These are phyloP conservation scores for Solanum raphanifolium DNA, from an alignment of 257 asterid genomes.

Conservation along the genomic window DNA sequence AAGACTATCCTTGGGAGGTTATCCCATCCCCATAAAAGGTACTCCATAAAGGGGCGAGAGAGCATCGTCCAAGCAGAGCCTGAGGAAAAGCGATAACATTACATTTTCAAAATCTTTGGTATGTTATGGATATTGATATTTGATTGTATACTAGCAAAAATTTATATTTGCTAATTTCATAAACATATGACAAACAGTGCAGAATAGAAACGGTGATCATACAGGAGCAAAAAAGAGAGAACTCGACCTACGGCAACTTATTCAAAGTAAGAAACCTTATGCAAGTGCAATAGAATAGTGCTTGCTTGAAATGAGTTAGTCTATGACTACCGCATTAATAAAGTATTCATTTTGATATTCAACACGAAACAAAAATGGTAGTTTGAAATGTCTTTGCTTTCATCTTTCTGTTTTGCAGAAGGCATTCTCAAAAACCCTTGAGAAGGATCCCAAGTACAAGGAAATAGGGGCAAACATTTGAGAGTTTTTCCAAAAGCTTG, in stretches of 20 bases:
- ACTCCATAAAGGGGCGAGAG: slow-evolving; percentile 67
- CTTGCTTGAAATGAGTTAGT: neutral
- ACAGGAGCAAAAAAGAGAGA: neutral
- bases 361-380: neutral
- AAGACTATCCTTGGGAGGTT: slow-evolving; percentile 53
- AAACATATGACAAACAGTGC: neutral
- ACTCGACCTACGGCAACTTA: neutral
- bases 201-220: neutral
- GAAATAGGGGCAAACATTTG: too few species aligned
- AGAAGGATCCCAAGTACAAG: too few species aligned
- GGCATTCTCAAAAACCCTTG: too few species aligned
- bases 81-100: slow-evolving; percentile 4
- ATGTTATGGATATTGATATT: neutral
- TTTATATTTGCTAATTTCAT: neutral
- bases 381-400: too few species aligned
- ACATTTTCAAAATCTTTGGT: neutral
- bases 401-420: too few species aligned
- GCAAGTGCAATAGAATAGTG: neutral
- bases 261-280: neutral
- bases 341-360: neutral
- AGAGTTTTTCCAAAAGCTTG: too few species aligned
- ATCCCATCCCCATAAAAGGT: slow-evolving; percentile 73
- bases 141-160: neutral
- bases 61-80: slow-evolving; percentile 91
- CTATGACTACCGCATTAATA: neutral